Evolutionary conservation across 2,329 filamentous ascomycete species (phyloP), one percentile per base, ranked within the genome.

Genomic region (Apiospora kogelbergensis): DNA sequence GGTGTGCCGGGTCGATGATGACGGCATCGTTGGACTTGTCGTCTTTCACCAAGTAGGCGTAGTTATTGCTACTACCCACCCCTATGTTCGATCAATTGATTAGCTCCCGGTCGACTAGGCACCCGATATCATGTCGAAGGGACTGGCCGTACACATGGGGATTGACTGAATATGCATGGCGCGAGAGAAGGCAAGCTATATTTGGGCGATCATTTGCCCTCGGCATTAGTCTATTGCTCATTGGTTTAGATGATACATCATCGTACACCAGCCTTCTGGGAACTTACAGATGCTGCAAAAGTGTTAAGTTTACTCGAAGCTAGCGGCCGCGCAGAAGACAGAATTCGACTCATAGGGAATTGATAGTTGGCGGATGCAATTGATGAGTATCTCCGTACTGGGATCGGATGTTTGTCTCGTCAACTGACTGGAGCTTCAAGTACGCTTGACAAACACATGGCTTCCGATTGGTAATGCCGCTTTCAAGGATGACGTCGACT

Each of bases 141-240:
- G 7, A 26, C 24, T 33, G 33, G 22, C 7, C 90, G 77, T 88
- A 94, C 93, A 95, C 92, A 96, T 95, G 69, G 93, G 92, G 81
- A 96, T 95, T 74, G 92, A 92, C 81, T 93, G 88, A 83, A 95
- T 91, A 88, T 95, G 92, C 93, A 96, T 96, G 73, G 83, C 82
- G 82, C 86, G 86, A 67, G 76, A 69, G 69, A 72, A 73, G 66
- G 75, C 73, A 69, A 76, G 76, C 80, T 81, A 60, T 37, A 22
- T 37, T 37, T 11, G 70, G 72, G 41, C 74, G 68, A 71, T 65
- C 75, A 70, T 71, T 64, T 68, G 69, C 66, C 71, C 53, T 17
- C 53, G 20, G 26, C 17, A n/a, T 60, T 60, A 60, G 53, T 37
- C 30, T 30, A n/a, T 37, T 22, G 53, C 33, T 33, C 48, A 33